A percentile compares a stretch with the other conserved stretches of the same genome.
phyloP scores from a whole-genome alignment of 2,329 filamentous ascomycete genomes.

The Cryphonectria parasitica region DNA sequence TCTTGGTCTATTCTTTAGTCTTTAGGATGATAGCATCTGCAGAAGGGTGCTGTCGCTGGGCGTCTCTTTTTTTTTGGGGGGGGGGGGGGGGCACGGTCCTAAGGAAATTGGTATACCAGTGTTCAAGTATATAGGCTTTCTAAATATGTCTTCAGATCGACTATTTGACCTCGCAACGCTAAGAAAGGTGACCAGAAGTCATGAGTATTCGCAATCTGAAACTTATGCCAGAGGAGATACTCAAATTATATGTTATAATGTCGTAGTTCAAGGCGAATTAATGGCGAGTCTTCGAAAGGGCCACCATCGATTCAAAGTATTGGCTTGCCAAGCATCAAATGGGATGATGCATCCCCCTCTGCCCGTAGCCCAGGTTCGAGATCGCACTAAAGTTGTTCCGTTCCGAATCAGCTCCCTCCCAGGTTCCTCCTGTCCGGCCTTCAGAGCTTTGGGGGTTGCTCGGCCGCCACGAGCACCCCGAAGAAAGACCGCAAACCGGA shows the following conservation, averaged over 20 bases:
- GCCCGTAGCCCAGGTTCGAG: not conserved
- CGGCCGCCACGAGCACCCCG: constrained; percentile 12
- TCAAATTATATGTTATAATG: not conserved
- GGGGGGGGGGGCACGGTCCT: not conserved
- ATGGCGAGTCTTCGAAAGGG: not conserved
- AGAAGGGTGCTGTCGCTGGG: not conserved
- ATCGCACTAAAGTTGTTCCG: constrained; percentile 25
- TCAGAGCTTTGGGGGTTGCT: not conserved
- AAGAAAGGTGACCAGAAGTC: no score
- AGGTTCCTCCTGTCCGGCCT: not conserved
- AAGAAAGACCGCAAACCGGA: constrained; percentile 24
- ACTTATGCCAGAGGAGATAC: not conserved
- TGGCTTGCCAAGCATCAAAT: no score
- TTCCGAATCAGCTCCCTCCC: constrained; percentile 12
- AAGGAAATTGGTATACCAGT: not conserved
- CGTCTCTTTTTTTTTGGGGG: no score
- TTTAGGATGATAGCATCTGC: constrained; percentile 18
- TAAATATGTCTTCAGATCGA: not conserved
- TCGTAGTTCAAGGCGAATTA: not conserved
- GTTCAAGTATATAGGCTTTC: not conserved
- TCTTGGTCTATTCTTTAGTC: constrained; percentile 23
- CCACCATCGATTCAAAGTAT: not conserved
- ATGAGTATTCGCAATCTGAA: not conserved
- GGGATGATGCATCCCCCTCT: no score
- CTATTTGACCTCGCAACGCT: no score